Evolutionary conservation across 768 basidiomycete genomes (phyloP).

Genomic region (Phaeotremella skinneri): DNA sequence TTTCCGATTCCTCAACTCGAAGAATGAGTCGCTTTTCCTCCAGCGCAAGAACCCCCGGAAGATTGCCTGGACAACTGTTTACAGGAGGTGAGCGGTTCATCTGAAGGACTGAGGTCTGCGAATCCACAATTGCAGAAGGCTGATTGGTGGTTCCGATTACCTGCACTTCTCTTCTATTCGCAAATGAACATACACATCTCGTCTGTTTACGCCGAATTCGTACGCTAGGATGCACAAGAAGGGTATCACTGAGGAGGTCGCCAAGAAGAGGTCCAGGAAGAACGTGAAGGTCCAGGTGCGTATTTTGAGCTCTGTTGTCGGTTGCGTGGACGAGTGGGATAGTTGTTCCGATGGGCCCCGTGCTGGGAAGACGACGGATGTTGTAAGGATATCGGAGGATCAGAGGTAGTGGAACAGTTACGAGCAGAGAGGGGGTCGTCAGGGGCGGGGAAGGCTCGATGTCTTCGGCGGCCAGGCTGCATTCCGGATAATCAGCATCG

Average conservation of each 20-base stretch:
- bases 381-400: too few relatives aligned
- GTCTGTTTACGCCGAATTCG: neutral
- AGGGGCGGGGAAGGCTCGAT: too few relatives aligned
- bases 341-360: too few relatives aligned
- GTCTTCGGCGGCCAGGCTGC: too few relatives aligned
- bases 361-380: too few relatives aligned
- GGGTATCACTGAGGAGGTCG: slow-evolving; percentile 97
- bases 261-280: slow-evolving; percentile 96
- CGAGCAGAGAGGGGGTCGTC: too few relatives aligned
- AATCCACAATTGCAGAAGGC: neutral
- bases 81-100: slow-evolving; percentile 38
- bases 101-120: neutral
- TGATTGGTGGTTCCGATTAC: neutral
- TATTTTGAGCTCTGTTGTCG: too few relatives aligned
- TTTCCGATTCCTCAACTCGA: slow-evolving; percentile 91
- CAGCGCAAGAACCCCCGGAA: slow-evolving; percentile 99
- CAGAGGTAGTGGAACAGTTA: too few relatives aligned
- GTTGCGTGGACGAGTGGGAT: neutral
- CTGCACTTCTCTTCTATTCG: slow-evolving; percentile 65
- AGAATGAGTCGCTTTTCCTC: slow-evolving; percentile 93
- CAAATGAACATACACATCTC: slow-evolving; percentile 33
- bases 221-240: slow-evolving; percentile 87
- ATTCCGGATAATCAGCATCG: too few relatives aligned
- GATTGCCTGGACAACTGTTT: slow-evolving; percentile 84
- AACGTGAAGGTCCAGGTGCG: slow-evolving; percentile 76